These are phyloP conservation scores for Harringtonia aguacate DNA, from an alignment of 2,329 filamentous ascomycete genomes.

Conservation along the genomic window DNA sequence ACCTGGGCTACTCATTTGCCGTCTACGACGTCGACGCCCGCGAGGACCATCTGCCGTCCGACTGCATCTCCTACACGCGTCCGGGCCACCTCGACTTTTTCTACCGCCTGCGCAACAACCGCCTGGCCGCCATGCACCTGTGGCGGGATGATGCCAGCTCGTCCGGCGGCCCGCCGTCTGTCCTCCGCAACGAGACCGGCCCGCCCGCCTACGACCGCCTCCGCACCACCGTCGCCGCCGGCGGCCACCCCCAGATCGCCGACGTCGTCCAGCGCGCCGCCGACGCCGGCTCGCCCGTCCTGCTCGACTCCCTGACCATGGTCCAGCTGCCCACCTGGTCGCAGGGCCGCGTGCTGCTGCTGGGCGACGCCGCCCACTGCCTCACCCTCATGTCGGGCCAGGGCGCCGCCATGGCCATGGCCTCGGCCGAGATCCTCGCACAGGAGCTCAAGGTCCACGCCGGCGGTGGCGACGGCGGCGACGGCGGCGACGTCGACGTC, in stretches of 20 bases:
- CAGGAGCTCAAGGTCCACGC: background rate
- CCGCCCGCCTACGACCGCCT: background rate
- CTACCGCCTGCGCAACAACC: background rate
- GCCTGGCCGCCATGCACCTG: background rate
- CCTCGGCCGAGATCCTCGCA: background rate
- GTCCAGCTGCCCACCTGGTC: constrained; percentile 1
- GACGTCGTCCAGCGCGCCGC: constrained; percentile 16
- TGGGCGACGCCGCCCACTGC: constrained; percentile 1
- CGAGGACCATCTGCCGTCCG: background rate
- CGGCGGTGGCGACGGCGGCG: too few species aligned
- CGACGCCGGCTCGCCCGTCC: constrained; percentile 19
- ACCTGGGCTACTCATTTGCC: background rate
- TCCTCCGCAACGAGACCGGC: background rate
- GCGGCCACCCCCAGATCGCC: constrained; percentile 4
- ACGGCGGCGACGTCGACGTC: too few species aligned
- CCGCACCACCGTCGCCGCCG: background rate
- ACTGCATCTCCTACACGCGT: background rate
- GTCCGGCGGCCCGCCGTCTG: background rate
- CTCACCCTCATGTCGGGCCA: background rate
- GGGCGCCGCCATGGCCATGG: constrained; percentile 1
- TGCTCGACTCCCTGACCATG: constrained; percentile 20
- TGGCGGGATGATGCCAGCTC: background rate
- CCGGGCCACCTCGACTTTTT: background rate
- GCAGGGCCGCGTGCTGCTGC: background rate
- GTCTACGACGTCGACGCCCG: background rate